Percentiles rank a stretch among this genome's conserved stretches.
These are phyloP conservation scores for Fusarium palustre DNA, from an alignment of 2,329 filamentous ascomycete genomes.

Conservation along the genomic window DNA sequence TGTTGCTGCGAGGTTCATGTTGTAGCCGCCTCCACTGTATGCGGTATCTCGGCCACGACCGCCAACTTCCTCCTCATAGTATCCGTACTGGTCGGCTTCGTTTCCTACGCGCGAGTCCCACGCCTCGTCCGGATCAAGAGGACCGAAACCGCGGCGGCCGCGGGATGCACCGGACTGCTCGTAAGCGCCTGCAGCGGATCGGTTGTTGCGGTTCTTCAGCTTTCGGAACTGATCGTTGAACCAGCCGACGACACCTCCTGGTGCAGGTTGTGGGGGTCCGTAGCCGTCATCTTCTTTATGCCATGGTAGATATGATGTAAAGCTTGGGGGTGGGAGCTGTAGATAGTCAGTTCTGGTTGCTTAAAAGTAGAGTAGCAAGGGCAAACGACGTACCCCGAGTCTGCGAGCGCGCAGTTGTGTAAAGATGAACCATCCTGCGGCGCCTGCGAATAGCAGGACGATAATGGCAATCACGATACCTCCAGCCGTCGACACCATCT, in stretches of 20 bases:
- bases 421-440: conserved; percentile 75
- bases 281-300: conserved; percentile 60
- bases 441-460: conserved; percentile 68
- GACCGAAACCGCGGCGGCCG: conserved; percentile 69
- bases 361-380: background rate
- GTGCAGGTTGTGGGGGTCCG: conserved; percentile 64
- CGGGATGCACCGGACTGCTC: conserved; percentile 66
- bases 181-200: conserved; percentile 77
- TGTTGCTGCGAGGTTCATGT: conserved; percentile 61
- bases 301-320: conserved; percentile 80
- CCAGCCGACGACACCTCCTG: conserved; percentile 78
- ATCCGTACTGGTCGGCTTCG: conserved; percentile 75
- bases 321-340: conserved; percentile 75
- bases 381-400: conserved; percentile 68
- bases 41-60: conserved; percentile 50
- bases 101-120: conserved; percentile 85
- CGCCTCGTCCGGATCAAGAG: conserved; percentile 84
- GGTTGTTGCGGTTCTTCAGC: conserved; percentile 73
- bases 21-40: conserved; percentile 57
- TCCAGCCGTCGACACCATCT: conserved; percentile 70
- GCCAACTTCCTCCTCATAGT: conserved; percentile 73
- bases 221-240: conserved; percentile 73
- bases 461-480: conserved; percentile 80
- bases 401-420: conserved; percentile 78
- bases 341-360: conserved; percentile 23